These are phyloP conservation scores for Mortierella sp. DNA, from an alignment of 371 early-diverging fungal genomes.

Conservation along the genomic window DNA sequence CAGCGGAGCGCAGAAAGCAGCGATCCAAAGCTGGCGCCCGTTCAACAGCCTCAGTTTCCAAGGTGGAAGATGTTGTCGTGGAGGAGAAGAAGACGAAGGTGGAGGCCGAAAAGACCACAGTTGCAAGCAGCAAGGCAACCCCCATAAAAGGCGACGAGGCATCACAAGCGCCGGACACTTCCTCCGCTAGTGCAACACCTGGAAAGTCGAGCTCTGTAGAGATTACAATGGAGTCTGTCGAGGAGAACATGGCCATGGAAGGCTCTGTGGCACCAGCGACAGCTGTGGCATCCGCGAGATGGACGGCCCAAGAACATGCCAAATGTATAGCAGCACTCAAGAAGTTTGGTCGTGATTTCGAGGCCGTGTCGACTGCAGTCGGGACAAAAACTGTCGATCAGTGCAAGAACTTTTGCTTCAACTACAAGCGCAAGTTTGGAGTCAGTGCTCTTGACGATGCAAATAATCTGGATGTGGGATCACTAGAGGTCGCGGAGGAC, in stretches of 20 bases:
- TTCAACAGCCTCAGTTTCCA: constrained; percentile 13
- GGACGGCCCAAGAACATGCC: constrained; percentile 82
- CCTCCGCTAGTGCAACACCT: constrained; percentile 1
- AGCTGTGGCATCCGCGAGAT: constrained; percentile 63
- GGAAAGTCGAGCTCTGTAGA: not conserved
- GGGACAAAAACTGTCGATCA: constrained; percentile 85
- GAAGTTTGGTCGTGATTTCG: constrained; percentile 80
- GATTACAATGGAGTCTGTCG: not conserved
- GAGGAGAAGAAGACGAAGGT: constrained; percentile 36
- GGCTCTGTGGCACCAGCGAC: constrained; percentile 8
- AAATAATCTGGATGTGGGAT: constrained; percentile 15
- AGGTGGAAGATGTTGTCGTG: constrained; percentile 16
- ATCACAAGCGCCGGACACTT: not conserved
- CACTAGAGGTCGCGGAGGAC: constrained; percentile 14
- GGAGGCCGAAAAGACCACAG: constrained; percentile 1
- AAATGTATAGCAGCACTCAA: constrained; percentile 81
- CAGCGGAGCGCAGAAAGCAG: constrained; percentile 27
- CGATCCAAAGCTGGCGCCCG: constrained; percentile 24
- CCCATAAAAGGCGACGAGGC: constrained; percentile 12
- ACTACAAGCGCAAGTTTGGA: constrained; percentile 76
- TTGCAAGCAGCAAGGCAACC: not conserved
- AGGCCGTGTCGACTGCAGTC: constrained; percentile 73
- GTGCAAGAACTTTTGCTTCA: constrained; percentile 84
- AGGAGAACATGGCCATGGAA: constrained; percentile 4
- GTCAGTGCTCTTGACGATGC: constrained; percentile 72